Conservation (phyloP, 2,329 filamentous ascomycete species). For the Aureobasidium sp. region DNA sequence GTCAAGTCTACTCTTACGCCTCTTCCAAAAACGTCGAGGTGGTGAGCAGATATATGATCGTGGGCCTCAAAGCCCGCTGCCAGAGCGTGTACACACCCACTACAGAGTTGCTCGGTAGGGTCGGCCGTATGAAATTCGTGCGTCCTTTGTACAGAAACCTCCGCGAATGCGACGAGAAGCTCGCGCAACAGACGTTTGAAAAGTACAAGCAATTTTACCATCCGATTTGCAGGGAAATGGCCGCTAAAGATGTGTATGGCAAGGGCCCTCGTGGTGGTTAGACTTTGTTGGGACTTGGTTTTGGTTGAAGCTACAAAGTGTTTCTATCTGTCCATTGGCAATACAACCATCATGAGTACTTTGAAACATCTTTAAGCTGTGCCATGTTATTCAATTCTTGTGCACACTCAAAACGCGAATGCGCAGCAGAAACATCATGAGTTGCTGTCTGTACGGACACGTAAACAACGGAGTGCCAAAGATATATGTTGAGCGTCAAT, state of each 20-base stretch:
- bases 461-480: no score
- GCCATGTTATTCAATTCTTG: no score
- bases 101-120: slow-evolving; percentile 66
- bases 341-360: no score
- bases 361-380: no score
- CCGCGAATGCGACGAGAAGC: slow-evolving; percentile 62
- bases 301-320: no score
- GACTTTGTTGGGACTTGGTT: no score
- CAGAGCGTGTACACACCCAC: slow-evolving; percentile 61
- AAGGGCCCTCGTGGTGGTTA: slow-evolving; percentile 28
- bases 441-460: no score
- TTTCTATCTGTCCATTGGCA: no score
- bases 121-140: slow-evolving; percentile 97
- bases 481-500: no score
- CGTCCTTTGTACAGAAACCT: slow-evolving; percentile 73
- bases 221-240: slow-evolving; percentile 79
- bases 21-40: slow-evolving; percentile 82
- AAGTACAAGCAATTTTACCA: slow-evolving; percentile 91
- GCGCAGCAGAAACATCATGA: no score
- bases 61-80: slow-evolving; percentile 71
- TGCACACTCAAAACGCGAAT: no score
- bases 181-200: slow-evolving; percentile 77
- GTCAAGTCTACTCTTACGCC: slow-evolving; percentile 64
- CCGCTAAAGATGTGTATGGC: slow-evolving; percentile 74
- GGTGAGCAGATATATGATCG: slow-evolving; percentile 68